Base-by-base conservation (phyloP, 73 alveolate genomes). In the Paramecium primaurelia region DNA sequence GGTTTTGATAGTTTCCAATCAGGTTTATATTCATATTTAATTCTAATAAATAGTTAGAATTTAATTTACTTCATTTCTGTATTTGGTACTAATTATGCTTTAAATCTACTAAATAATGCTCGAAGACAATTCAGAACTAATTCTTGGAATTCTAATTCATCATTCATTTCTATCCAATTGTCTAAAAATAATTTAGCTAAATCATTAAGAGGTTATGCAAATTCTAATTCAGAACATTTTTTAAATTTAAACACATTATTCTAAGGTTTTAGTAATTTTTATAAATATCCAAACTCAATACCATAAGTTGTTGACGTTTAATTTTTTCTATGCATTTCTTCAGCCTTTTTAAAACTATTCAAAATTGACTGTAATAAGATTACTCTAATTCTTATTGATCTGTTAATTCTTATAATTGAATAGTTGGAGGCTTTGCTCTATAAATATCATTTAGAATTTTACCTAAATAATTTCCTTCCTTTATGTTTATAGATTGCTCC, bases 351-450 rank as follows among this genome's bases (percentile, higher is more conserved):
- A 77, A 60, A 87, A 77, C 93, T 87, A 37, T 14, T 86, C 71
- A 54, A 22, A 25, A 38, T 3, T 10, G 36, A 54, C 69, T 26
- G 28, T 34, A 59, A 64, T 36, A 40, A 22, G 12, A 28, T 18
- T 87, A 87, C 93, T 87, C 88, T 34, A 87, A 87, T 68, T 87
- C 93, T 40, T 87, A 87, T 87, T 87, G 25, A 20, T 60, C 88
- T 28, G 84, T 73, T 14, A 87, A 71, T 20, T 87, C 59, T 59
- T 59, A 14, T 20, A 87, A 58, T 87, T 87, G 77, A 38, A 87
- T 89, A 14, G 88, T 60, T 8, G 93, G 93, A 42, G 93, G 93
- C 22, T 87, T 87, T 8, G 93, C 93, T 87, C 93, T 87, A 54
- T 18, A 14, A 16, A 18, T 7, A 54, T 54, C 2, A 6, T 6